Evolutionary conservation across 345 rosid species (phyloP).

Genomic region (Populus euphratica): DNA sequence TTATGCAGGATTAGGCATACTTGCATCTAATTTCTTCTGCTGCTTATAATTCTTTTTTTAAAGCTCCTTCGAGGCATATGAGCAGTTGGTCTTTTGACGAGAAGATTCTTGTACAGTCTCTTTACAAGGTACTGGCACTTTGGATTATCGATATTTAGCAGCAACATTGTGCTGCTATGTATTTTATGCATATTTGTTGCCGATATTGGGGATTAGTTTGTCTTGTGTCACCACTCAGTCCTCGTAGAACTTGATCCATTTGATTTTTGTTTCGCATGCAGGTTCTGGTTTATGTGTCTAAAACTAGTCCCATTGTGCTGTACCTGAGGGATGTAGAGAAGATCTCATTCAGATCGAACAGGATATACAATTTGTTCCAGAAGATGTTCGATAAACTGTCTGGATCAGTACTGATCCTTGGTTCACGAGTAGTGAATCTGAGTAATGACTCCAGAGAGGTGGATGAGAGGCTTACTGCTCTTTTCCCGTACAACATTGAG

Average conservation of each 20-base stretch:
- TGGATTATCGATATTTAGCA: neutral
- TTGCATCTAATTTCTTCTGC: neutral
- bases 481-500: slow-evolving; percentile 88
- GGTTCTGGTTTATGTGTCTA: slow-evolving; percentile 76
- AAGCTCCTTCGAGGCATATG: slow-evolving; percentile 60
- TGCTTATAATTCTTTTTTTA: slow-evolving; percentile 2
- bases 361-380: slow-evolving; percentile 63
- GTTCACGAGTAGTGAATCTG: slow-evolving; percentile 61
- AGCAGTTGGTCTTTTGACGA: slow-evolving; percentile 83
- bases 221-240: neutral
- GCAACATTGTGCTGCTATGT: neutral
- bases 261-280: slow-evolving; percentile 23
- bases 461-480: slow-evolving; percentile 55
- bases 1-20: neutral
- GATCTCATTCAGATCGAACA: slow-evolving; percentile 62
- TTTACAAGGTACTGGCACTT: slow-evolving; percentile 62
- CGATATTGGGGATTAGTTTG: neutral
- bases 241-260: neutral
- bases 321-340: slow-evolving; percentile 76
- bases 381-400: slow-evolving; percentile 72
- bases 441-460: slow-evolving; percentile 42
- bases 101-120: slow-evolving; percentile 71
- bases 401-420: slow-evolving; percentile 80
- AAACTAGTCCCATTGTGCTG: slow-evolving; percentile 68
- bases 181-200: neutral